Evolutionary conservation across 306 rosid genomes (phyloP), one percentile per base, ranked within the genome.

Genomic region (Clitoria ternatea): DNA sequence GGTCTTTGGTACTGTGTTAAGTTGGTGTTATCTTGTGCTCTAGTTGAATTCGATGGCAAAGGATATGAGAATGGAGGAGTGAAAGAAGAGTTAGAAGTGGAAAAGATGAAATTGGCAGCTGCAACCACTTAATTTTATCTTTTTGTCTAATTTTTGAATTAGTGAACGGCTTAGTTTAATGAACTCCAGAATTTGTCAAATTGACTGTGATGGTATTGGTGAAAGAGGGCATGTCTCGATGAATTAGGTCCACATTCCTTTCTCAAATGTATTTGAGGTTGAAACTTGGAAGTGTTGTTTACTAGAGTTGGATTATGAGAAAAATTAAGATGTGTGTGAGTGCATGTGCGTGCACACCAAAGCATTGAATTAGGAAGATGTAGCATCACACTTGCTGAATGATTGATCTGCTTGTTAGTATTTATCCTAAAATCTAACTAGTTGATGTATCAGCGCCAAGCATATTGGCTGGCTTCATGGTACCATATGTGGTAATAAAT

Each of bases 251-350:
- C 24, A 24, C 33, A 48, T 63, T 45, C 77, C 54, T 30, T 48
- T 65, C 64, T 39, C 43, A 49, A 40, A 49, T 23, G 74, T 23
- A 36, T 40, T 19, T n/a, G 64, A 63, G 77, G 61, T 74, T 80
- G 54, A 69, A 55, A 55, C 54, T 74, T 80, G 54, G 63, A 55
- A 55, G 65, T 23, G 70, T n/a, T 13, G 52, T 39, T 45, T 70
- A 7, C 43, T 56, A 63, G 36, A 54, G 68, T n/a, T 69, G 52
- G 53, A 15, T 22, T 48, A 32, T 48, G 71, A 59, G 47, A 72
- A 43, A 15, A 19, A 40, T 76, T 24, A 24, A 44, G 53, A 17
- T 33, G 18, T 10, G 12, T 52, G 8, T 33, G 18, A 11, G 12
- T 52, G 8, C 39, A 33, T n/a, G 20, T 27, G 1, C 4, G 6